phyloP scores from a whole-genome alignment of 805 yeast species.

The Sungouiozyma intestinalis region DNA sequence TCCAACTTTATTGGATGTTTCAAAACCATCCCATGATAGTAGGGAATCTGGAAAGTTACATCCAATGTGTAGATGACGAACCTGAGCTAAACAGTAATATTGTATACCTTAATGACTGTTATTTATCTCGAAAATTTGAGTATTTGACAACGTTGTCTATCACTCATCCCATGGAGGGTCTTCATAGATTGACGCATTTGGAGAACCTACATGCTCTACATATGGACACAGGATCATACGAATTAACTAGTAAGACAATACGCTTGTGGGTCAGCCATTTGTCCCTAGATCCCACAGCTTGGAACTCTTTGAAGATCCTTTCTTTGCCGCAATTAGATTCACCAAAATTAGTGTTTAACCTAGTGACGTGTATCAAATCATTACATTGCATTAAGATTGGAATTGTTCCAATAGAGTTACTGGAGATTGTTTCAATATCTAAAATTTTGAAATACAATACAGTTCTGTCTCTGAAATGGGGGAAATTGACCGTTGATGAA shows the following conservation, averaged over 20 bases:
- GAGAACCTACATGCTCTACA: background rate
- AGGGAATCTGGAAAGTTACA: background rate
- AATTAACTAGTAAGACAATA: background rate
- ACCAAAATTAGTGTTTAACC: conserved; percentile 8
- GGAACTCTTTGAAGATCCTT: conserved; percentile 6
- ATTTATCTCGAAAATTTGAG: background rate
- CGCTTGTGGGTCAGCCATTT: background rate
- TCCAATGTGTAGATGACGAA: background rate
- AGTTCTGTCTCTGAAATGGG: background rate
- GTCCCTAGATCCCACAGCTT: conserved; percentile 2
- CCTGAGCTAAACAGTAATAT: background rate
- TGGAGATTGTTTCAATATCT: background rate
- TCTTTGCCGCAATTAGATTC: conserved; percentile 7
- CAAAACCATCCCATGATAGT: background rate
- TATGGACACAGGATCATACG: background rate
- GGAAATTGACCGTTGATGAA: background rate
- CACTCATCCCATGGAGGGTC: background rate
- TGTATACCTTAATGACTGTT: background rate
- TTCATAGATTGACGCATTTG: background rate
- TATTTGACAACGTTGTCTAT: background rate
- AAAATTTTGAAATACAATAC: background rate
- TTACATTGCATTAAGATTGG: conserved; percentile 4
- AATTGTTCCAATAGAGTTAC: conserved; percentile 1
- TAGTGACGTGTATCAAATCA: conserved; percentile 5
- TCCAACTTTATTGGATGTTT: background rate